A percentile compares a stretch with the other conserved stretches of the same genome.
phyloP scores from a whole-genome alignment of 2,329 filamentous ascomycete species.

The Fusarium sp. region DNA sequence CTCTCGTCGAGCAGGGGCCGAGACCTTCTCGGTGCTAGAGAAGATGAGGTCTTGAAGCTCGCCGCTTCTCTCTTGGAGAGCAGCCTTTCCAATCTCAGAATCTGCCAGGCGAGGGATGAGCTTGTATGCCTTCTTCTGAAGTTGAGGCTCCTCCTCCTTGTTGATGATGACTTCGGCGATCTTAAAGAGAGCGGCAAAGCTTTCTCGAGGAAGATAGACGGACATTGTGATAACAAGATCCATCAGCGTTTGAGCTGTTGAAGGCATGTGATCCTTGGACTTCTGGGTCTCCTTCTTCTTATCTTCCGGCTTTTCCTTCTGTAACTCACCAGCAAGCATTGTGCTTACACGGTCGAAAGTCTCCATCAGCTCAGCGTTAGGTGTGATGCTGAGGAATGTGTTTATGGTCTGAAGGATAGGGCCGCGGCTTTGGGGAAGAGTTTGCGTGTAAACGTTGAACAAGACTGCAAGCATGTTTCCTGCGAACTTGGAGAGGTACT shows the following conservation, averaged over 20 bases:
- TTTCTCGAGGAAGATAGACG: slow-evolving; percentile 88
- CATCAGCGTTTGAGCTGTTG: slow-evolving; percentile 94
- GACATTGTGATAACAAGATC: slow-evolving; percentile 97
- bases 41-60: slow-evolving; percentile 89
- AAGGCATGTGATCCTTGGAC: slow-evolving; percentile 82
- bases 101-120: slow-evolving; percentile 90
- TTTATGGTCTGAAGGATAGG: slow-evolving; percentile 96
- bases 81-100: slow-evolving; percentile 81
- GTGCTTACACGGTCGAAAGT: slow-evolving; percentile 90
- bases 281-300: slow-evolving; percentile 75
- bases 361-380: slow-evolving; percentile 80
- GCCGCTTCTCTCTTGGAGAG: slow-evolving; percentile 78
- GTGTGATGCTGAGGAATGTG: slow-evolving; percentile 90
- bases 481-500: slow-evolving; percentile 83
- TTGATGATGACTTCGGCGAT: slow-evolving; percentile 87
- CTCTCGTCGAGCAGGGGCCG: slow-evolving; percentile 87
- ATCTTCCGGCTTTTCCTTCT: slow-evolving; percentile 60
- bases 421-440: slow-evolving; percentile 89
- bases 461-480: slow-evolving; percentile 93
- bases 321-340: slow-evolving; percentile 82
- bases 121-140: slow-evolving; percentile 99
- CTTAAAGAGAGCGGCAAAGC: slow-evolving; percentile 86
- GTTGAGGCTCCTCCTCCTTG: slow-evolving; percentile 85
- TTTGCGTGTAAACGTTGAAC: slow-evolving; percentile 99
- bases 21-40: slow-evolving; percentile 84